Conservation (phyloP, 1,284 basidiomycete species). For the Rhodotorula sp. region DNA sequence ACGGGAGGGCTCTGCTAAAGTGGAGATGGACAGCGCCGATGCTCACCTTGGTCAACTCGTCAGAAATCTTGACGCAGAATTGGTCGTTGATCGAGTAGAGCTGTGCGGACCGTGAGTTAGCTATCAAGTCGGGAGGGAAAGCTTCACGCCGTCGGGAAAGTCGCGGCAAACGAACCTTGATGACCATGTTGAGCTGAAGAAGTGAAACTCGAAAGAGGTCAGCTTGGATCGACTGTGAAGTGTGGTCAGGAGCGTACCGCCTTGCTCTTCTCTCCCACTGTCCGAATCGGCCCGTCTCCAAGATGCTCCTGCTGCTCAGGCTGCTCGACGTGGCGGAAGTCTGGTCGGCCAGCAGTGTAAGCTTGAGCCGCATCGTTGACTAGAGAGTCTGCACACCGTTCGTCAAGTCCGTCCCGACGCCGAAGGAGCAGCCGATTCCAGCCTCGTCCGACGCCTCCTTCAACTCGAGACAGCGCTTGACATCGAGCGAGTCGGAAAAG, state of each 20-base stretch:
- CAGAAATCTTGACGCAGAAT: constrained; percentile 86
- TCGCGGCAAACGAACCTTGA: constrained; percentile 10
- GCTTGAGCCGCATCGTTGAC: too few species aligned
- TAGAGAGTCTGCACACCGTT: constrained; percentile 57
- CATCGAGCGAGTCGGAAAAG: constrained; percentile 75
- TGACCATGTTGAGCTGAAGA: constrained; percentile 67
- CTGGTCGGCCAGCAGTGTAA: neutral
- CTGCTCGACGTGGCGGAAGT: constrained; percentile 25
- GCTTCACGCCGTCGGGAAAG: neutral
- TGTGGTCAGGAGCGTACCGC: constrained; percentile 21
- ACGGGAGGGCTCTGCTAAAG: too few species aligned
- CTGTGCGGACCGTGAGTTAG: constrained; percentile 48
- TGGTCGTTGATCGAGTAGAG: constrained; percentile 68
- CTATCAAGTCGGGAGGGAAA: too few species aligned
- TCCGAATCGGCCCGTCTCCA: constrained; percentile 18
- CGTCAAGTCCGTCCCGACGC: constrained; percentile 85
- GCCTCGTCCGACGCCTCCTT: constrained; percentile 69
- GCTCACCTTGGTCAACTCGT: constrained; percentile 79
- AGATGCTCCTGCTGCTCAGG: constrained; percentile 21
- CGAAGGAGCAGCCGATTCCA: constrained; percentile 76
- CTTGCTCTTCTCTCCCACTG: constrained; percentile 20
- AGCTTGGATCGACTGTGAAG: too few species aligned
- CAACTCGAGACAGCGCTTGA: constrained; percentile 68
- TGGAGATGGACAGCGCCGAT: neutral
- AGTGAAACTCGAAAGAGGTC: neutral